Conservation (phyloP, 1,284 basidiomycete species). For the Cerrena zonata region DNA sequence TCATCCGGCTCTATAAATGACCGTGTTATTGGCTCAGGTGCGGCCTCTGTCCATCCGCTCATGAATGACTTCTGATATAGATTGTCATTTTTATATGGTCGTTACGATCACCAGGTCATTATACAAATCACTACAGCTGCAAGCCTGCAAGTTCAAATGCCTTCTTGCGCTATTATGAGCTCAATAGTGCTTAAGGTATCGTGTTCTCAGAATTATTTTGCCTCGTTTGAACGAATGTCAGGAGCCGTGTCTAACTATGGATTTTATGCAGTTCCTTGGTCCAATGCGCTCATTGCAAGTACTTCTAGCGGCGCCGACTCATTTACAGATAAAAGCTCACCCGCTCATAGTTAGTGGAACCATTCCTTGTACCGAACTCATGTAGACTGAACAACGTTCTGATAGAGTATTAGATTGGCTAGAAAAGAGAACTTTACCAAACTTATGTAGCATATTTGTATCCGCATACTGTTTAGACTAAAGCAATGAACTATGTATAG, state of each 20-base stretch:
- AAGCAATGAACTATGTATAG: too few species aligned
- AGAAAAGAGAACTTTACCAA: too few species aligned
- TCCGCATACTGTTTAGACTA: too few species aligned
- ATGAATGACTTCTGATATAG: conserved; percentile 5
- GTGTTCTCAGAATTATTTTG: conserved; percentile 18
- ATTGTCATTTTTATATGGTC: conserved; percentile 14
- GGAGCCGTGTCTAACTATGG: conserved; percentile 14
- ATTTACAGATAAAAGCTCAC: not conserved
- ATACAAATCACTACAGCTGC: not conserved
- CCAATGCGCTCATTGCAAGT: conserved; percentile 1
- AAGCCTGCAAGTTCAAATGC: not conserved
- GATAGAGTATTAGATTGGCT: too few species aligned
- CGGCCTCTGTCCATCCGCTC: too few species aligned
- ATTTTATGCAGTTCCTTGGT: conserved; percentile 5
- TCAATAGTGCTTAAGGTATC: conserved; percentile 14
- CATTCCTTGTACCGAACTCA: not conserved
- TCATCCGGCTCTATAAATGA: too few species aligned
- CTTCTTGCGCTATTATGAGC: too few species aligned
- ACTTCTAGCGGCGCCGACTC: not conserved
- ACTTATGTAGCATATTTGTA: too few species aligned
- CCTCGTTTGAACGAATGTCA: conserved; percentile 10
- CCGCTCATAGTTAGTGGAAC: not conserved
- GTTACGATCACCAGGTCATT: conserved; percentile 3
- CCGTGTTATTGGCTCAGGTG: too few species aligned
- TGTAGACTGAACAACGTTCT: not conserved